A percentile compares a stretch with the other conserved stretches of the same genome.
Conservation (phyloP, 2,329 filamentous ascomycete genomes). For the Fusarium fracticaudum region DNA sequence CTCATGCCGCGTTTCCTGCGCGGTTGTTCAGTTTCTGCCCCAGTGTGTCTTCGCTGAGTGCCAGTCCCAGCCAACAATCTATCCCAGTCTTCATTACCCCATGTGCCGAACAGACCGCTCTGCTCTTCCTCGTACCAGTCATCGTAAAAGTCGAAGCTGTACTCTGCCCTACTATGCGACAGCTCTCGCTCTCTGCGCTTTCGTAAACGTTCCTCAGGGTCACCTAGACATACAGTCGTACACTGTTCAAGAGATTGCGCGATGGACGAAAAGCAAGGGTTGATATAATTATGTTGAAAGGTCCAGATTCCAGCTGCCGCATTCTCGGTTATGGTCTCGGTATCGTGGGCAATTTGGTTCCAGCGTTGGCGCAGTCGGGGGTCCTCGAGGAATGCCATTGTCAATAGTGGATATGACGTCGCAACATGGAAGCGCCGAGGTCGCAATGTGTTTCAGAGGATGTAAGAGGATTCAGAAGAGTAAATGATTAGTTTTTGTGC, state of each 20-base stretch:
- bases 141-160: constrained; percentile 96
- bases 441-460: neutral
- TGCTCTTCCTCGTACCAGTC: constrained; percentile 82
- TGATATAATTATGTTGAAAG: constrained; percentile 86
- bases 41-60: constrained; percentile 50
- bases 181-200: constrained; percentile 72
- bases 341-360: constrained; percentile 90
- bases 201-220: constrained; percentile 77
- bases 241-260: constrained; percentile 76
- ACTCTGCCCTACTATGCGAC: constrained; percentile 73
- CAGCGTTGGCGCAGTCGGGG: constrained; percentile 92
- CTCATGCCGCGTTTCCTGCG: constrained; percentile 84
- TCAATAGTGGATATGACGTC: constrained; percentile 45
- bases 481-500: neutral
- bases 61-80: constrained; percentile 78
- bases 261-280: constrained; percentile 79
- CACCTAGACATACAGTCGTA: constrained; percentile 74
- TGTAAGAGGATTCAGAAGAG: neutral
- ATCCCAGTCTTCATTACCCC: constrained; percentile 88
- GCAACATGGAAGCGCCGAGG: constrained; percentile 32
- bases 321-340: constrained; percentile 89
- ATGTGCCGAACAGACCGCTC: constrained; percentile 70
- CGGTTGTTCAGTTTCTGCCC: constrained; percentile 66
- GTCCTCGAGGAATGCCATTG: constrained; percentile 75
- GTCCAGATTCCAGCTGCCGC: constrained; percentile 92